These are phyloP conservation scores for Lenzites betulinus DNA, from an alignment of 768 basidiomycete species.

Conservation along the genomic window DNA sequence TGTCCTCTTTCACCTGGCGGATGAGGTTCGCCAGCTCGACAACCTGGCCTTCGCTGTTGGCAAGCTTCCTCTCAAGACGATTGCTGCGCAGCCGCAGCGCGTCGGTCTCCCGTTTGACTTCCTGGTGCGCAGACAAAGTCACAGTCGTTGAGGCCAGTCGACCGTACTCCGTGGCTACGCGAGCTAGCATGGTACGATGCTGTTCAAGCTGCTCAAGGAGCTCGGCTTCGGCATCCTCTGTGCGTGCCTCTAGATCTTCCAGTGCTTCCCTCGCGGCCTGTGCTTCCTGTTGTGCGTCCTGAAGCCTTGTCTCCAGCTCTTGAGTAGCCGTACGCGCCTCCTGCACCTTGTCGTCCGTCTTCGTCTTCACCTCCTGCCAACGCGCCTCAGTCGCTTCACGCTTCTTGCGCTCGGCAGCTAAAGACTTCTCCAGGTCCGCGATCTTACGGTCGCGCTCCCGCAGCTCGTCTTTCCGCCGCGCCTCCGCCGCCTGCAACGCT, in stretches of 20 bases:
- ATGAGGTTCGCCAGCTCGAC: slow-evolving; percentile 63
- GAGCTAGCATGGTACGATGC: slow-evolving; percentile 45
- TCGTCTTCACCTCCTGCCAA: slow-evolving; percentile 44
- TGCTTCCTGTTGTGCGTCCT: slow-evolving; percentile 39
- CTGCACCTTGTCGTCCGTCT: slow-evolving; percentile 43
- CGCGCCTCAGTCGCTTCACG: slow-evolving; percentile 49
- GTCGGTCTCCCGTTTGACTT: slow-evolving; percentile 32
- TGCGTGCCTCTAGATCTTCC: slow-evolving; percentile 33
- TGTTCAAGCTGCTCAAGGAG: slow-evolving; percentile 55
- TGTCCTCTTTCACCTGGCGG: slow-evolving; percentile 58
- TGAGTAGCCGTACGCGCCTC: slow-evolving; percentile 37
- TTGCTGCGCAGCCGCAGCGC: slow-evolving; percentile 46
- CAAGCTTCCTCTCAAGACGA: slow-evolving; percentile 68
- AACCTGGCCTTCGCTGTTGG: slow-evolving; percentile 68
- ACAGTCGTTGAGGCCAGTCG: slow-evolving; percentile 34
- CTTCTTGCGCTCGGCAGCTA: slow-evolving; percentile 52
- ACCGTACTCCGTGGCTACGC: slow-evolving; percentile 51
- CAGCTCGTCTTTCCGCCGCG: slow-evolving; percentile 54
- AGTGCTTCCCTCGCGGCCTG: slow-evolving; percentile 38
- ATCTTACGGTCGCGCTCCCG: slow-evolving; percentile 56
- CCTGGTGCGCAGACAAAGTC: slow-evolving; percentile 23
- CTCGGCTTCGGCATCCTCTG: slow-evolving; percentile 44
- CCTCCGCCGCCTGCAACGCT: slow-evolving; percentile 49
- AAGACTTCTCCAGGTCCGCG: slow-evolving; percentile 54
- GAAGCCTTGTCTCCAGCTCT: slow-evolving; percentile 40